These are phyloP conservation scores for Pseudogymnoascus sp. DNA, from an alignment of 2,329 filamentous ascomycete species.

Conservation along the genomic window DNA sequence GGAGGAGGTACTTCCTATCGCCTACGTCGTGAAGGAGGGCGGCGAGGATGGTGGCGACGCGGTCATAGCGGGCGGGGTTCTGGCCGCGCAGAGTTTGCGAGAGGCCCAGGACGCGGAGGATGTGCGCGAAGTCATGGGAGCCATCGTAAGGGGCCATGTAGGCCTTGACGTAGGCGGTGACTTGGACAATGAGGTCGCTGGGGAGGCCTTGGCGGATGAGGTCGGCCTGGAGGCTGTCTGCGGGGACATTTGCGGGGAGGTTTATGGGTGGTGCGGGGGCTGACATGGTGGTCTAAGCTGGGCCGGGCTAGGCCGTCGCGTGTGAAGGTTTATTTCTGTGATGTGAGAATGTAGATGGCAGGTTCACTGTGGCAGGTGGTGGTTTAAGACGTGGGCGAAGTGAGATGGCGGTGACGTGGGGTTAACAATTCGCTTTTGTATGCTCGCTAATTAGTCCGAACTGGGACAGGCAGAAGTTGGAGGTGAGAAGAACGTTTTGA, in stretches of 20 bases:
- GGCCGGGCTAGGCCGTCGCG: neutral
- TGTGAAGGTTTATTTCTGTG: neutral
- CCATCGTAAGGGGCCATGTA: constrained; percentile 76
- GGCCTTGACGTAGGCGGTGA: constrained; percentile 56
- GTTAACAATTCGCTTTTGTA: neutral
- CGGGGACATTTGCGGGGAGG: neutral
- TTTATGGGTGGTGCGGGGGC: neutral
- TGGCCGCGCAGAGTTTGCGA: constrained; percentile 54
- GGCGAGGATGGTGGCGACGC: constrained; percentile 54
- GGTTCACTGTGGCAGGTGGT: neutral
- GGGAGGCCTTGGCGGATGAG: neutral
- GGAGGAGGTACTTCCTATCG: constrained; percentile 46
- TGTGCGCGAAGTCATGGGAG: constrained; percentile 83
- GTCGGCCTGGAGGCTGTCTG: neutral
- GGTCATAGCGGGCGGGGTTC: constrained; percentile 37
- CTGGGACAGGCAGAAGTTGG: neutral
- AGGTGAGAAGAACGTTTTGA: neutral
- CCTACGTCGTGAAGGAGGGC: constrained; percentile 83
- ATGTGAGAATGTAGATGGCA: neutral
- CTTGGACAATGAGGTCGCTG: constrained; percentile 40
- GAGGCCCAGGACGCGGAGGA: constrained; percentile 70
- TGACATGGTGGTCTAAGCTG: neutral
- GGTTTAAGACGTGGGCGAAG: neutral
- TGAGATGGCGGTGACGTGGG: neutral
- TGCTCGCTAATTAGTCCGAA: neutral